Base-by-base conservation (phyloP, 495 filamentous ascomycete species). In the Aspergillus conjunctus region DNA sequence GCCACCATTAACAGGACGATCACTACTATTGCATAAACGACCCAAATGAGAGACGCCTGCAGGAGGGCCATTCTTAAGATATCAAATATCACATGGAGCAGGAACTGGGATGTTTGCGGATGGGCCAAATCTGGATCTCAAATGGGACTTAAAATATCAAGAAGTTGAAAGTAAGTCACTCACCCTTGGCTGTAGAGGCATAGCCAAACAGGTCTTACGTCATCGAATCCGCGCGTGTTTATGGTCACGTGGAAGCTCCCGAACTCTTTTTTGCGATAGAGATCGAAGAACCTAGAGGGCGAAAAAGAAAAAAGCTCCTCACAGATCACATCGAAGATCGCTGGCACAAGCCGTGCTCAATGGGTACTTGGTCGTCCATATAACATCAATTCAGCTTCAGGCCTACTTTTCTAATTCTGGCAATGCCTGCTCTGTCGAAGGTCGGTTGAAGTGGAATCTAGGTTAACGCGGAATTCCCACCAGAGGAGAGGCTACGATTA, bases 31-130 rank as follows among this genome's bases (percentile, higher is more conserved):
- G 85, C 91, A 75, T 92, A 97, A n/a, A 93, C 83, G 32, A 93
- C 84, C 92, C 93, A 96, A 64, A 96, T 95, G 43, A 96, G 83
- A 65, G 89, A 88, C 7, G 87, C 88, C 70, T 92, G 91, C 54
- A 96, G 83, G 66, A 92, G 81, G 15, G 84, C 85, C 87, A 89
- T 88, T 12, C 51, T 71, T 58, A 58, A 63, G 46, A 26, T 22
- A 8, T 37, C 8, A 26, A 26, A 48, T 58, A 44, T 62, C 60
- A 52, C 65, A 67, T 70, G 46, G 34, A 41, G 26, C 31, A 37
- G 39, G 33, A 39, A 34, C 18, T 21, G 30, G 26, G 11, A 45
- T 45, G 52, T 33, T 32, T 15, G 4, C 6, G 6, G 50, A 58
- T 2, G 15, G 21, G 31, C 15, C 18, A 20, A 5, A 48, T 26